These are phyloP conservation scores for Laetiporus sulphureus DNA, from an alignment of 1,284 basidiomycete species.

Conservation along the genomic window DNA sequence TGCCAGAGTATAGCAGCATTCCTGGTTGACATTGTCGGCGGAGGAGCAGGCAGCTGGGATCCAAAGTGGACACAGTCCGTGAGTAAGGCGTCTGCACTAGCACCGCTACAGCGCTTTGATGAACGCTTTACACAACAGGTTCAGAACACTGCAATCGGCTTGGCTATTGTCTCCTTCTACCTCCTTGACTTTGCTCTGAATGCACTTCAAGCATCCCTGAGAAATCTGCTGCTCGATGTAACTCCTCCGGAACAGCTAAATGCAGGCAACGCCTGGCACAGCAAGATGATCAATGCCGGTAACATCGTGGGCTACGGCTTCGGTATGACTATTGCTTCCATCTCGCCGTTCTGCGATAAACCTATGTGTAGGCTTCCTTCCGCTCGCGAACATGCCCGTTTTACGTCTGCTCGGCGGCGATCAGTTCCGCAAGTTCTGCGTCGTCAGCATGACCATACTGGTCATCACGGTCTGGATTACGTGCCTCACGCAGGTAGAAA, in stretches of 20 bases:
- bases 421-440: slow-evolving; percentile 94
- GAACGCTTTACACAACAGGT: slow-evolving; percentile 37
- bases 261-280: slow-evolving; percentile 96
- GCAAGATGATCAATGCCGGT: slow-evolving; percentile 91
- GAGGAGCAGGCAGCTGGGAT: slow-evolving; percentile 88
- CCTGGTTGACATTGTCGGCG: slow-evolving; percentile 72
- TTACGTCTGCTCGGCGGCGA: slow-evolving; percentile 82
- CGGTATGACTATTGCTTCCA: slow-evolving; percentile 47
- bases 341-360: background rate
- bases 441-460: slow-evolving; percentile 79
- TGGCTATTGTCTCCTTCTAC: slow-evolving; percentile 92
- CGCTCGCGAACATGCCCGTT: slow-evolving; percentile 70
- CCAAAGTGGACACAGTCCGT: slow-evolving; percentile 63
- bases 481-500: slow-evolving; percentile 76
- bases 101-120: background rate
- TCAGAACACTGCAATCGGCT: slow-evolving; percentile 64
- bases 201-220: slow-evolving; percentile 86
- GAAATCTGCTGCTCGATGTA: slow-evolving; percentile 88
- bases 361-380: slow-evolving; percentile 65
- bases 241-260: slow-evolving; percentile 85
- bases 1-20: slow-evolving; percentile 71
- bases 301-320: slow-evolving; percentile 91
- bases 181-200: slow-evolving; percentile 94
- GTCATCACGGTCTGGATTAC: slow-evolving; percentile 83
- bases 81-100: slow-evolving; percentile 14